Evolutionary conservation across 768 basidiomycete species (phyloP), one percentile per base, ranked within the genome.

Genomic region (Mycena polygramma): DNA sequence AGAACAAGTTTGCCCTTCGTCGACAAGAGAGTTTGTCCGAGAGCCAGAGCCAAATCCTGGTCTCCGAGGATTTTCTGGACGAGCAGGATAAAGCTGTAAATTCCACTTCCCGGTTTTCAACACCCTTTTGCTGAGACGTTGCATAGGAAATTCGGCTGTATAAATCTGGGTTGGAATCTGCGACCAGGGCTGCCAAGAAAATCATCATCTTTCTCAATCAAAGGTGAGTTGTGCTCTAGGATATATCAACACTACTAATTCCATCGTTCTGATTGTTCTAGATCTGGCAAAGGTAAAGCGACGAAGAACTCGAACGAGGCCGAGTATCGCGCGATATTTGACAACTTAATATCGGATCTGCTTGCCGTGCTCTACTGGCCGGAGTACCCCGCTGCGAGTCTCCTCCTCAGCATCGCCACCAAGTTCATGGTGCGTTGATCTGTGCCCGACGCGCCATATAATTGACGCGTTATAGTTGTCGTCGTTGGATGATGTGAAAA

Each of bases 361-460:
- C 86, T 99, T 26, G 87, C 88, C 11, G 96, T 98, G 22, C 83
- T 98, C 8, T 96, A 93, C 78, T 94, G 94, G 90, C 97, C 98
- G 0, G 98, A 99, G 80, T 99, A 97, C 96, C 98, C 98, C 8
- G 97, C 94, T 13, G 94, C 98, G 2, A 87, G 91, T 51, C 80
- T 98, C 20, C 84, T 98, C 46, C 81, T 99, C 45, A 89, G 87
- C 52, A 92, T 98, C 55, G 89, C 92, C 9, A 93, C 91, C 72
- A 93, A 91, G 77, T 92, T 91, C 73, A 94, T 99, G 94, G 97
- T 95, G 68, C 13, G 86, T 73, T n/a, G n/a, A n/a, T n/a, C n/a
- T n/a, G n/a, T n/a, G n/a, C n/a, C n/a, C n/a, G n/a, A n/a, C n/a
- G n/a, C n/a, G n/a, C n/a, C n/a, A 30, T 37, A 6, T 36, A 20